Conservation (phyloP, 768 basidiomycete genomes). For the Mycena capillaripes region DNA sequence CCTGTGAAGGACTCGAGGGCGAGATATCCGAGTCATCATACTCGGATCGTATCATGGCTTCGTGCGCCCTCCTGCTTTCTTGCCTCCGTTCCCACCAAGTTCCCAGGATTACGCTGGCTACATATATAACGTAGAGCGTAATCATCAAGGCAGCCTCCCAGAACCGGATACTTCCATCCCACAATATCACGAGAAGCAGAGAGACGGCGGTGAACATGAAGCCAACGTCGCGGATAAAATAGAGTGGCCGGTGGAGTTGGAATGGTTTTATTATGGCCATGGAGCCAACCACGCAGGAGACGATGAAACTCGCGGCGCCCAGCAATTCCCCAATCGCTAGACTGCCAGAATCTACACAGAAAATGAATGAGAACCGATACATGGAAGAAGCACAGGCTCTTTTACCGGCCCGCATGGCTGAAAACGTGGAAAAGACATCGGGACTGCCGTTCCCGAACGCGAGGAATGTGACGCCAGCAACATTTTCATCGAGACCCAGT, state of each 20-base stretch:
- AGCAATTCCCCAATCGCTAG: constrained; percentile 95
- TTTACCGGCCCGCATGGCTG: constrained; percentile 88
- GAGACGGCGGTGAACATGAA: constrained; percentile 91
- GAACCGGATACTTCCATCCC: constrained; percentile 77
- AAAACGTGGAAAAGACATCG: constrained; percentile 96
- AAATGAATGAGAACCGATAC: no score
- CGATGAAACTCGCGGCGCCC: constrained; percentile 96
- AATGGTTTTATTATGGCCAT: constrained; percentile 99
- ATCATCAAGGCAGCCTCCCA: constrained; percentile 85
- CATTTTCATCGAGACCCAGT: constrained; percentile 91
- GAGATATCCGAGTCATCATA: constrained; percentile 63
- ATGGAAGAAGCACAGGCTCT: no score
- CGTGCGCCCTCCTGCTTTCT: constrained; percentile 60
- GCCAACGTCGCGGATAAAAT: constrained; percentile 92
- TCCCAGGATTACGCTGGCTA: constrained; percentile 77
- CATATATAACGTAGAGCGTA: constrained; percentile 83
- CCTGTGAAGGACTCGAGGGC: constrained; percentile 51
- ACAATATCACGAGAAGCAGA: constrained; percentile 83
- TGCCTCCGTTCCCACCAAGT: constrained; percentile 81
- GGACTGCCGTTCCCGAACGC: constrained; percentile 98
- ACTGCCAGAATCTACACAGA: constrained; percentile 88
- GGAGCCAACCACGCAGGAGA: constrained; percentile 96
- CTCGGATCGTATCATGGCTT: constrained; percentile 70
- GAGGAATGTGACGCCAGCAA: constrained; percentile 96
- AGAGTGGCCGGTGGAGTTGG: constrained; percentile 77